Percentiles rank a stretch among this genome's conserved stretches.
Evolutionary conservation across 176 grass and related monocot species (phyloP).

Genomic region (Tillandsia leiboldiana): DNA sequence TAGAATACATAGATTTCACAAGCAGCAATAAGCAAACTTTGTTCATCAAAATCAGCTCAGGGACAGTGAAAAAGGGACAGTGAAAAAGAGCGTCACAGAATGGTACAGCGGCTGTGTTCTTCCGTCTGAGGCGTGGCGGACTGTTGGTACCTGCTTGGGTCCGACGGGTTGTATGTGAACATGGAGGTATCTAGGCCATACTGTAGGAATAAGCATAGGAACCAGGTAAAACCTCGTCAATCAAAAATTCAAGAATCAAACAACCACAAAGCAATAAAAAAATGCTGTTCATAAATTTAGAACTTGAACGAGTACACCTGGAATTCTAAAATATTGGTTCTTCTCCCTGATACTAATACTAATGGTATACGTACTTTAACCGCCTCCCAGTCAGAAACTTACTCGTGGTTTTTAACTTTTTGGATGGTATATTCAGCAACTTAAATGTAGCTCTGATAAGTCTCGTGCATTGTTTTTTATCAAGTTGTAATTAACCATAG

Average conservation of each 20-base stretch:
- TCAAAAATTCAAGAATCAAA: conserved; percentile 3
- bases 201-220: conserved; percentile 30
- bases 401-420: no score
- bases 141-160: conserved; percentile 65
- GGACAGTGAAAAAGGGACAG: background rate
- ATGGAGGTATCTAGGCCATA: conserved; percentile 87
- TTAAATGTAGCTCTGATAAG: no score
- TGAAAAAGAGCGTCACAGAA: background rate
- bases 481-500: no score
- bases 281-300: background rate
- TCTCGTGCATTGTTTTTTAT: no score
- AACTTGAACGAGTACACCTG: no score
- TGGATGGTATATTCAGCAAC: no score
- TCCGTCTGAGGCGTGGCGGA: conserved; percentile 35
- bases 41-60: conserved; percentile 16
- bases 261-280: conserved; percentile 1
- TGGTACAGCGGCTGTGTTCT: conserved; percentile 34
- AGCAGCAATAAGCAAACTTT: conserved; percentile 24
- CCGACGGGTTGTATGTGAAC: conserved; percentile 84
- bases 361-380: no score
- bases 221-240: conserved; percentile 1
- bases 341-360: no score
- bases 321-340: no score
- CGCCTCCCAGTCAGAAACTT: no score
- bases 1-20: conserved; percentile 8